Evolutionary conservation across 306 rosid species (phyloP).

Genomic region (Aeschynomene evenia): DNA sequence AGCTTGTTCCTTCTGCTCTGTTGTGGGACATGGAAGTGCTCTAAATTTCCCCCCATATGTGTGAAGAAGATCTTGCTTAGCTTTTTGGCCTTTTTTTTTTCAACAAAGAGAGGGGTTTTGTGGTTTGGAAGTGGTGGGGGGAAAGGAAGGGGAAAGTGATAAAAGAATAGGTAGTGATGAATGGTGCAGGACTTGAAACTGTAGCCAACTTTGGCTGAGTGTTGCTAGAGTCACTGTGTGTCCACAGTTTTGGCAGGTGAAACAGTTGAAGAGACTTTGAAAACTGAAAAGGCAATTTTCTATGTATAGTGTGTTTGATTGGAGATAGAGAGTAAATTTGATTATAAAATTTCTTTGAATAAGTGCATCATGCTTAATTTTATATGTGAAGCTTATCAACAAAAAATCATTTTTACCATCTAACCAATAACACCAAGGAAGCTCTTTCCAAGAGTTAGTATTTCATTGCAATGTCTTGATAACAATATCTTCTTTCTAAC

Average conservation of each 20-base stretch:
- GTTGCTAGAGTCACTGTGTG: background rate
- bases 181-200: background rate
- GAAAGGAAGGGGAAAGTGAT: background rate
- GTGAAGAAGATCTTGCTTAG: conserved; percentile 9
- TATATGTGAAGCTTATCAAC: no score
- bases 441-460: no score
- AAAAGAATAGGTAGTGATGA: background rate
- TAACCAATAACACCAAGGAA: no score
- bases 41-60: background rate
- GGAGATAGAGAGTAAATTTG: no score
- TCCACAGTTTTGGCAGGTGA: background rate
- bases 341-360: no score
- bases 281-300: background rate
- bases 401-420: no score
- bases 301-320: no score
- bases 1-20: conserved; percentile 13
- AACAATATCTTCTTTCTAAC: no score
- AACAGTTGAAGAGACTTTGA: background rate
- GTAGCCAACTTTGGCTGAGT: background rate
- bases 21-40: background rate
- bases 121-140: background rate
- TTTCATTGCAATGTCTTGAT: no score
- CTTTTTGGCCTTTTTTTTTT: background rate
- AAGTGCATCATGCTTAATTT: no score
- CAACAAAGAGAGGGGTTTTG: background rate